Percentiles rank a stretch among this genome's conserved stretches.
phyloP scores from a whole-genome alignment of 2,329 filamentous ascomycete genomes.

The Cercospora brassicicola region DNA sequence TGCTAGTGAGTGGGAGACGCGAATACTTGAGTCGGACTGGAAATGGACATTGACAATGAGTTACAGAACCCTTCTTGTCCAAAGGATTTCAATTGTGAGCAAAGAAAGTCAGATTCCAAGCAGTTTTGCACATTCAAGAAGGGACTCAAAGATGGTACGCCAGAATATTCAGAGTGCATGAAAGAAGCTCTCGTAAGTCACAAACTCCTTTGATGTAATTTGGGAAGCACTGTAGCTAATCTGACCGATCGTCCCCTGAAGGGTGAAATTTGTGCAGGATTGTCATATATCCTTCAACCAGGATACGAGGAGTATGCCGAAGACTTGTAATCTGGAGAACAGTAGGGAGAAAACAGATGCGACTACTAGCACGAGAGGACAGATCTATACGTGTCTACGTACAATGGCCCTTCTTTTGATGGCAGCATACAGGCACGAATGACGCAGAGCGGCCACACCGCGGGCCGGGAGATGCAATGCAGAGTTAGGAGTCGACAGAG shows the following conservation, averaged over 20 bases:
- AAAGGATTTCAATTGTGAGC: not conserved
- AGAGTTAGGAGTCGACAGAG: no score
- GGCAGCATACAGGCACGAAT: no score
- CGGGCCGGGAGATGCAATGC: no score
- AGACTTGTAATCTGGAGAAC: no score
- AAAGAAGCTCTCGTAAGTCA: not conserved
- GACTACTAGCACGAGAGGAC: no score
- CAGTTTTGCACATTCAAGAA: not conserved
- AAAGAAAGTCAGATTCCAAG: not conserved
- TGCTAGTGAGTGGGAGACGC: not conserved
- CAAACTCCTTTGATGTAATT: not conserved
- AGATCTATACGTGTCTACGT: no score
- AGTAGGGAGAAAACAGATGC: no score
- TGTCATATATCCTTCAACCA: not conserved
- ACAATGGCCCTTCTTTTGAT: no score
- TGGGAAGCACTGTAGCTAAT: not conserved
- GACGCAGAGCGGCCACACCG: no score
- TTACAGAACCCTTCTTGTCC: not conserved
- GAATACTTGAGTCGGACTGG: not conserved
- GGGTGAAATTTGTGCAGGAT: not conserved
- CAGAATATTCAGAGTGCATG: not conserved
- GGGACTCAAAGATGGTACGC: not conserved
- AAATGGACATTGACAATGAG: not conserved
- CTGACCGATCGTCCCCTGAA: not conserved
- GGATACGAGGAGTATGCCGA: no score